Conservation (phyloP, 345 rosid genomes). For the Populus davidiana region DNA sequence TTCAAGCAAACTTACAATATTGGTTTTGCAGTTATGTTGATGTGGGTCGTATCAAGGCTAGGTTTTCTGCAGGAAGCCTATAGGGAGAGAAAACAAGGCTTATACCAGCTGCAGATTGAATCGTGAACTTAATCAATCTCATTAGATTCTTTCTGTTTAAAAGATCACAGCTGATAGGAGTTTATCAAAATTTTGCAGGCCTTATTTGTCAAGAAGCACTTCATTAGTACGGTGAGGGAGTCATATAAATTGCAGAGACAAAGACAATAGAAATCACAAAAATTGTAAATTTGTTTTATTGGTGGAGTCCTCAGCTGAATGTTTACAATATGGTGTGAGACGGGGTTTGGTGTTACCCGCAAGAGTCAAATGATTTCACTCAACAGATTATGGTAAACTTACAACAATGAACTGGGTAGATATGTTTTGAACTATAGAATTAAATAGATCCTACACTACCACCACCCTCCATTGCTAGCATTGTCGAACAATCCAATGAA, state of each 20-base stretch:
- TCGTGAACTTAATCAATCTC: not conserved
- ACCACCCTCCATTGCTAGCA: not conserved
- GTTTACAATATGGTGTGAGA: not conserved
- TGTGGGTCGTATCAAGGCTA: not conserved
- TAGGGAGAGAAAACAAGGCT: not conserved
- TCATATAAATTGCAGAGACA: not conserved
- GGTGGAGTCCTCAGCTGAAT: not conserved
- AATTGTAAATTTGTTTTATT: not conserved
- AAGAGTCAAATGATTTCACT: not conserved
- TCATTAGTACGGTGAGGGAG: not conserved
- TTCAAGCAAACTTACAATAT: not conserved
- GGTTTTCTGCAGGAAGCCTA: not conserved
- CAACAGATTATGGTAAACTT: not conserved
- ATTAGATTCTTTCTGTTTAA: not conserved
- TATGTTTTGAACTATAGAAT: not conserved
- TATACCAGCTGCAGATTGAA: not conserved
- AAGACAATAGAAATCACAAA: not conserved
- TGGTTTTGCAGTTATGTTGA: not conserved
- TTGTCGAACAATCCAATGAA: slow-evolving; percentile 1
- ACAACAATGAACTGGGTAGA: not conserved
- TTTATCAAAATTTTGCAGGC: not conserved
- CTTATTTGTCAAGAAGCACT: not conserved
- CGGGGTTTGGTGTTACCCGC: not conserved
- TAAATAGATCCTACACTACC: not conserved
- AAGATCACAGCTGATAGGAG: not conserved